phyloP scores from a whole-genome alignment of 768 basidiomycete species.

The Amanita rimosa region DNA sequence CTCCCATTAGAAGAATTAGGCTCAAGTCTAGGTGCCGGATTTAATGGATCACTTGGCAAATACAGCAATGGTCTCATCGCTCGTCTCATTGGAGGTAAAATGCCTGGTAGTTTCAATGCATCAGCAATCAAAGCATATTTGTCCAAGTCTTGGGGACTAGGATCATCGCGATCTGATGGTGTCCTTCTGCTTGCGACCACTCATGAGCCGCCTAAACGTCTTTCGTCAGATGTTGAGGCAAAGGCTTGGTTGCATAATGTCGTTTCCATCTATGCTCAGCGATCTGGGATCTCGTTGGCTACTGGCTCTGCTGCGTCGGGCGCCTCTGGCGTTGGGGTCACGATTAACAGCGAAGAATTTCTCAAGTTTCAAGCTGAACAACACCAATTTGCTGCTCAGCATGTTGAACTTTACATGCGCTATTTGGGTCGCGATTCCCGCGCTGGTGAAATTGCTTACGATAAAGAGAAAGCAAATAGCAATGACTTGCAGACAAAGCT shows the following conservation, averaged over 20 bases:
- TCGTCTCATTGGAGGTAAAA: conserved; percentile 88
- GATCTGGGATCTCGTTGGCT: conserved; percentile 76
- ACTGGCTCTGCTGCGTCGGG: conserved; percentile 51
- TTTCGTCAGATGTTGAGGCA: conserved; percentile 83
- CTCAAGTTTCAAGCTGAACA: conserved; percentile 93
- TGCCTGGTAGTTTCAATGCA: conserved; percentile 98
- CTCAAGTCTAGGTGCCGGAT: conserved; percentile 68
- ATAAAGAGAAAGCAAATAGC: conserved; percentile 71
- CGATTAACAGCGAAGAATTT: conserved; percentile 98
- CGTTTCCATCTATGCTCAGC: conserved; percentile 77
- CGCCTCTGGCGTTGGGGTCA: conserved; percentile 60
- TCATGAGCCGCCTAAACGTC: conserved; percentile 88
- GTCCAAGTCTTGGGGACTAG: conserved; percentile 93
- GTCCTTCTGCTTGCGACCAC: conserved; percentile 88
- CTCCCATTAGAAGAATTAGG: conserved; percentile 94
- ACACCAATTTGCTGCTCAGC: conserved; percentile 82
- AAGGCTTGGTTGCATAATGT: conserved; percentile 89
- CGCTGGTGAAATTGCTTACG: conserved; percentile 82
- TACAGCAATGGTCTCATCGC: conserved; percentile 86
- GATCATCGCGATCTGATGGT: conserved; percentile 77
- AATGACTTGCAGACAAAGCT: conserved; percentile 71
- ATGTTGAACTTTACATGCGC: conserved; percentile 94
- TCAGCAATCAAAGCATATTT: conserved; percentile 86
- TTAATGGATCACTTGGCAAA: conserved; percentile 84
- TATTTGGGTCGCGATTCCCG: conserved; percentile 92